Evolutionary conservation across 2,329 filamentous ascomycete species (phyloP).

Genomic region (Alternaria sp.): DNA sequence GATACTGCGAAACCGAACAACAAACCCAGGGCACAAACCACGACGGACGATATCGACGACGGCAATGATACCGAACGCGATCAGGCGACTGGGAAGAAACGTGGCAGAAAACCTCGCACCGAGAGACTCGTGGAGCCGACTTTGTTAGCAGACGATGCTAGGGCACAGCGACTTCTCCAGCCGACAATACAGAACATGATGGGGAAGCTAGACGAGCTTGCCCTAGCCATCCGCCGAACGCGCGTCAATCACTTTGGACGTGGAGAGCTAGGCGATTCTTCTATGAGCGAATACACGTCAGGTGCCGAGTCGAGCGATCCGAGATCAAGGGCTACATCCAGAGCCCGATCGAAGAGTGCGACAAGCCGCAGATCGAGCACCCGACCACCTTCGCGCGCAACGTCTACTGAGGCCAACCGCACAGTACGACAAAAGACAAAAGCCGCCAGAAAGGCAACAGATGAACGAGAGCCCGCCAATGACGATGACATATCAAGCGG

Average conservation of each 20-base stretch:
- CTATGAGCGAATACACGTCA: constrained; percentile 36
- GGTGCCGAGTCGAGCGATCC: constrained; percentile 30
- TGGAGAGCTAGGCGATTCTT: constrained; percentile 32
- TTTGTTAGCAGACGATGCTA: constrained; percentile 73
- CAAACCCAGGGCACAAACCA: constrained; percentile 3
- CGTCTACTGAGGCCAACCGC: not conserved
- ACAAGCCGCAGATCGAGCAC: constrained; percentile 12
- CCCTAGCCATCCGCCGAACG: constrained; percentile 73
- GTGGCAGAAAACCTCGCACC: constrained; percentile 16
- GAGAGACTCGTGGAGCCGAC: constrained; percentile 51
- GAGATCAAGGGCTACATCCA: constrained; percentile 20
- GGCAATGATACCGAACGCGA: constrained; percentile 1
- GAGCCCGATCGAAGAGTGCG: constrained; percentile 16
- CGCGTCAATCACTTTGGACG: constrained; percentile 58
- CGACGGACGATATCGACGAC: constrained; percentile 11
- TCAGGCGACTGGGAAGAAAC: constrained; percentile 5
- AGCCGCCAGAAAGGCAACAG: not conserved
- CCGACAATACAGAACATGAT: constrained; percentile 76
- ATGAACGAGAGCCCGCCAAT: constrained; percentile 2
- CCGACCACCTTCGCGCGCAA: constrained; percentile 18
- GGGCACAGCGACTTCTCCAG: constrained; percentile 67
- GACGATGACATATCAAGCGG: constrained; percentile 40
- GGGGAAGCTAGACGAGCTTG: constrained; percentile 69
- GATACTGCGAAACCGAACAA: constrained; percentile 3
- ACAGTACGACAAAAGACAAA: not conserved